These are phyloP conservation scores for Suhomyces taliae DNA, from an alignment of 1,139 yeast species.

Conservation along the genomic window DNA sequence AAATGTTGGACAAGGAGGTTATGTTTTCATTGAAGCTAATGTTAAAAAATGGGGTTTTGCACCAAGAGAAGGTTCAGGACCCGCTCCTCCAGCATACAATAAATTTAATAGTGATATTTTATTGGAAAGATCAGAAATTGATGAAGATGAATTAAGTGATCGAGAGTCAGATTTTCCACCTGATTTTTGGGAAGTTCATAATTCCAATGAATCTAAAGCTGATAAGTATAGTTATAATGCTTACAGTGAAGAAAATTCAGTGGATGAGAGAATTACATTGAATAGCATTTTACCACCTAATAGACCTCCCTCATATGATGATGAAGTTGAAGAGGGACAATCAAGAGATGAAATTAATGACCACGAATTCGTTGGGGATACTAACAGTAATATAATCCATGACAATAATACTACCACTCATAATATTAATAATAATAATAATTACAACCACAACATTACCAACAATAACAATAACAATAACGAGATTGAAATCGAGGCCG, in stretches of 20 bases:
- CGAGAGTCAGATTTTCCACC: conserved; percentile 57
- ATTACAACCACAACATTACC: not conserved
- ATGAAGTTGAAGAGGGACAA: conserved; percentile 10
- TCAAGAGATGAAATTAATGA: not conserved
- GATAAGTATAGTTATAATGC: conserved; percentile 46
- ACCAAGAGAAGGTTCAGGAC: conserved; percentile 58
- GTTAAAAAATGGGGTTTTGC: conserved; percentile 69
- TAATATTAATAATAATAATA: no score
- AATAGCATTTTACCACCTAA: conserved; percentile 33
- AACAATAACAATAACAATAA: not conserved
- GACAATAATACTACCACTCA: not conserved
- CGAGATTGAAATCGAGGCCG: not conserved
- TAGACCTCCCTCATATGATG: conserved; percentile 39
- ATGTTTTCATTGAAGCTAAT: conserved; percentile 58
- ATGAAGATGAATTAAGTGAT: conserved; percentile 48
- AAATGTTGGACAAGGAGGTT: conserved; percentile 58
- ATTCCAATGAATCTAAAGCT: conserved; percentile 13
- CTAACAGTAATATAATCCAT: not conserved
- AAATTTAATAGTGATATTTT: conserved; percentile 55
- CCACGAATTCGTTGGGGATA: not conserved
- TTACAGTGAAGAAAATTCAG: conserved; percentile 33
- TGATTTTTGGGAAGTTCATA: conserved; percentile 47
- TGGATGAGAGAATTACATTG: conserved; percentile 44
- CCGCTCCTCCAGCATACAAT: conserved; percentile 62
- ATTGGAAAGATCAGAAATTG: conserved; percentile 55